Percentiles rank a stretch among this genome's conserved stretches.
These are phyloP conservation scores for Medicago truncatula DNA, from an alignment of 306 rosid genomes.

Conservation along the genomic window MtrunA17r5.0-ANR NC_053048.1:50526001-50526500, in stretches of 20 bases:
- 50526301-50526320: constrained; percentile 55
- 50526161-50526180: constrained; percentile 71
- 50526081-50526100: constrained; percentile 83
- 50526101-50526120: constrained; percentile 86
- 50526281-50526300: constrained; percentile 93
- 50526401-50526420: constrained; percentile 91
- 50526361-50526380: background rate
- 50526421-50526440: constrained; percentile 79
- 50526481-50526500: constrained; percentile 83
- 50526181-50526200: constrained; percentile 76
- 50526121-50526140: constrained; percentile 97
- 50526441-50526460: constrained; percentile 98
- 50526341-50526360: too few relatives aligned
- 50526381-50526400: constrained; percentile 50
- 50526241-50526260: constrained; percentile 94
- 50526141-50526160: constrained; percentile 88
- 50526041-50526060: constrained; percentile 78
- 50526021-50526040: background rate
- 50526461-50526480: constrained; percentile 79
- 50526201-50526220: constrained; percentile 71
- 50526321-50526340: background rate
- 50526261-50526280: constrained; percentile 98
- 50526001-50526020: constrained; percentile 28
- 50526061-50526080: constrained; percentile 90
- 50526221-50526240: constrained; percentile 86